Base-by-base conservation (phyloP, 2,329 filamentous ascomycete species). In the Colletotrichum sp. region DNA sequence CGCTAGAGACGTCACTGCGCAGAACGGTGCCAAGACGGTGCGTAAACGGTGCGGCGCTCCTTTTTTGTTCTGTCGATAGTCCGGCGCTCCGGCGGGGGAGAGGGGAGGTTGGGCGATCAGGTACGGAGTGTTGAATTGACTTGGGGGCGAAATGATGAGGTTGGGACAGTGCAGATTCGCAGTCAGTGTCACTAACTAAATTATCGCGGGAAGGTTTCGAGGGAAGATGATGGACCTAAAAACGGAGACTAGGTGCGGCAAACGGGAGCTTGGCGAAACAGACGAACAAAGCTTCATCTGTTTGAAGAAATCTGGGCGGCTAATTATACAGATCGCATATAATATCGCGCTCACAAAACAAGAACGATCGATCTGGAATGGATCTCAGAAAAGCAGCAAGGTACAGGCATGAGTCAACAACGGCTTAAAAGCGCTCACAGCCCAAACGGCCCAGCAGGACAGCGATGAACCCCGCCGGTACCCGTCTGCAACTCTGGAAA, bases 1-100 rank as follows among this genome's bases (percentile, higher is more conserved):
- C 64, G 69, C 73, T n/a, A 72, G 22, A 71, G 61, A 75, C 49
- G 63, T 68, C 63, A 72, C 72, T 75, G 55, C 72, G 52, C 63
- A 34, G 49, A 29, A 66, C 68, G 68, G 49, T 66, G 68, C 69
- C 49, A 34, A 25, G 71, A 69, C 71, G 57, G 71, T 61, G 57
- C 52, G 52, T 16, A 57, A 39, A 71, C 72, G 34, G 52, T 67
- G 62, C 72, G 62, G 62, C 25, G 44, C 44, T 49, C 44, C n/a
- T 49, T 11, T 49, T 49, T 49, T 68, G 61, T 16, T 65, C 57
- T 22, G 30, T 52, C 29, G 30, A 55, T 27, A 61, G 68, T 75
- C 66, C 72, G 68, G 34, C 22, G 52, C 68, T 75, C 61, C 44
- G 67, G 68, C 34, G 49, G 68, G 66, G 71, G 59, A 19, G 32